Conservation (phyloP, 2,329 filamentous ascomycete species). For the Phyllosticta paracitricarpa region DNA sequence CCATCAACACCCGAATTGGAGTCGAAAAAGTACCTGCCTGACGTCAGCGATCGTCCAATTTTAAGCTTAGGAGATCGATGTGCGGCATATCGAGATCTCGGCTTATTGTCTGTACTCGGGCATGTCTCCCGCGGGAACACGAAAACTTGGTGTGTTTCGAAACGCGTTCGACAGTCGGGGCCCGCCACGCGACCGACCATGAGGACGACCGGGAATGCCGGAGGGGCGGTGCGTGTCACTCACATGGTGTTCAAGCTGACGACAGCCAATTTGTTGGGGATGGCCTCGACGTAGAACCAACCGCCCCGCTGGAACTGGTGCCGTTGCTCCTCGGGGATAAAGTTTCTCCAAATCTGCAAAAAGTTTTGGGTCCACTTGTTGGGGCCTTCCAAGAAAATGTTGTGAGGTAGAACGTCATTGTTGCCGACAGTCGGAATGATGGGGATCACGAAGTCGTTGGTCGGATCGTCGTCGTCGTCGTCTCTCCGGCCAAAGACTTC, state of each 20-base stretch:
- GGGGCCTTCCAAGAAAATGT: constrained; percentile 77
- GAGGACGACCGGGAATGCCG: not conserved
- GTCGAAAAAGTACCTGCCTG: constrained; percentile 67
- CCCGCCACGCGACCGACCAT: not conserved
- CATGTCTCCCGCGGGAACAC: not conserved
- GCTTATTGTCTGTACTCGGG: not conserved
- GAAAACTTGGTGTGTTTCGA: not conserved
- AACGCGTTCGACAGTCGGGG: not conserved
- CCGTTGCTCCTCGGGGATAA: constrained; percentile 85
- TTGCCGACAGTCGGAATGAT: constrained; percentile 89
- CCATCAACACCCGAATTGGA: constrained; percentile 91
- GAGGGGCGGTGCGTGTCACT: constrained; percentile 5
- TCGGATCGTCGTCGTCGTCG: constrained; percentile 37
- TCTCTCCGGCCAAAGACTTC: constrained; percentile 56
- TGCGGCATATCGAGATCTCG: not conserved
- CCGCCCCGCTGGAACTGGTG: constrained; percentile 88
- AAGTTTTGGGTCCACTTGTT: constrained; percentile 78
- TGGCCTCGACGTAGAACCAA: constrained; percentile 90
- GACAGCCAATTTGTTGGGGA: constrained; percentile 74
- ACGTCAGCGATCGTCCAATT: not conserved
- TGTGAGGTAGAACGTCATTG: constrained; percentile 95
- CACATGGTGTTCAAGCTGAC: constrained; percentile 87
- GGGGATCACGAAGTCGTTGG: constrained; percentile 58
- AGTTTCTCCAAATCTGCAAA: constrained; percentile 66
- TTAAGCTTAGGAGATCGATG: not conserved